phyloP scores from a whole-genome alignment of 768 basidiomycete genomes.

The Exsudoporus frostii region DNA sequence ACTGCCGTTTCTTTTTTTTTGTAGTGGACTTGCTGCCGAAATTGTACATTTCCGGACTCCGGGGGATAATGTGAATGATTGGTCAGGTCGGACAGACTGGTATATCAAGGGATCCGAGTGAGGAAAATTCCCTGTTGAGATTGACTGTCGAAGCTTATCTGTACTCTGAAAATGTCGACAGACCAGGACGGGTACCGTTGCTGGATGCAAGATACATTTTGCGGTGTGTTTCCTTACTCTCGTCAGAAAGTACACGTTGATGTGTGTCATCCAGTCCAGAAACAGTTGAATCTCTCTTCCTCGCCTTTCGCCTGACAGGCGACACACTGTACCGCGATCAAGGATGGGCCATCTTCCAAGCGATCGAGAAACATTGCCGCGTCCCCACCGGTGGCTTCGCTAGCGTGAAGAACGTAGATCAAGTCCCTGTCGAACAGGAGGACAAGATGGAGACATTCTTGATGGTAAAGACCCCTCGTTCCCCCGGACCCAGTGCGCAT shows the following conservation, averaged over 20 bases:
- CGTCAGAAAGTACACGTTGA: neutral
- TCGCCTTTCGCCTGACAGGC: constrained; percentile 88
- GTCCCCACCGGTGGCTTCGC: constrained; percentile 82
- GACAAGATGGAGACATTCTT: constrained; percentile 98
- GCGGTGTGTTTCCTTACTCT: constrained; percentile 42
- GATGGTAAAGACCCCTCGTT: constrained; percentile 51
- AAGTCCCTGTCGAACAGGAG: constrained; percentile 60
- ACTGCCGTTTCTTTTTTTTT: neutral
- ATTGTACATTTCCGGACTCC: constrained; percentile 81
- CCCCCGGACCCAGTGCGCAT: neutral
- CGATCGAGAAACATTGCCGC: constrained; percentile 81
- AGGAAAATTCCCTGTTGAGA: constrained; percentile 13
- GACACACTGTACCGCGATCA: constrained; percentile 74
- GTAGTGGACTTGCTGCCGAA: constrained; percentile 82
- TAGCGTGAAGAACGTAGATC: constrained; percentile 80
- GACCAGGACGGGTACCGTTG: constrained; percentile 31
- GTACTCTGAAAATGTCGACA: constrained; percentile 5
- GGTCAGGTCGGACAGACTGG: constrained; percentile 60
- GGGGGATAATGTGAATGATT: constrained; percentile 49
- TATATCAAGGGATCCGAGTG: constrained; percentile 84
- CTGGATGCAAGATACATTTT: constrained; percentile 94
- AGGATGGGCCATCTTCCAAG: constrained; percentile 87
- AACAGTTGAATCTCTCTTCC: constrained; percentile 91
- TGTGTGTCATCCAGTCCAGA: constrained; percentile 60
- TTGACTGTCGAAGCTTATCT: neutral